Conservation (phyloP, 257 asterid genomes). For the Rauvolfia tetraphylla region DNA sequence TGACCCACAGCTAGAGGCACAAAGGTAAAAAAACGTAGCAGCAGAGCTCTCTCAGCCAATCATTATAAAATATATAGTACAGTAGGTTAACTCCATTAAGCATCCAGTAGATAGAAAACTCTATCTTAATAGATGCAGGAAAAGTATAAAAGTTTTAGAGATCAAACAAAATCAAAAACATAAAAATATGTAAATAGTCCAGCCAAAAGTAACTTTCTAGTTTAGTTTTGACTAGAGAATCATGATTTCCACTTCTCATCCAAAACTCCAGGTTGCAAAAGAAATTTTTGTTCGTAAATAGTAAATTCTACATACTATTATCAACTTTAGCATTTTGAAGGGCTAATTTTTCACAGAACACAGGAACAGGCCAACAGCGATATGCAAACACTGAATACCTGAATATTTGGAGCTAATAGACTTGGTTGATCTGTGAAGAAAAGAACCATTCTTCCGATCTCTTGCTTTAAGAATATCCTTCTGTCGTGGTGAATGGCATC, state of each 20-base stretch:
- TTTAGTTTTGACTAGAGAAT: not conserved
- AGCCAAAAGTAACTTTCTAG: not conserved
- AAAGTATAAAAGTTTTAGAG: too few relatives aligned
- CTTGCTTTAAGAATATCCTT: conserved; percentile 90
- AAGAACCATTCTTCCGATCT: conserved; percentile 96
- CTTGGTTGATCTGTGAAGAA: conserved; percentile 98
- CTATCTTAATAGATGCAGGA: too few relatives aligned
- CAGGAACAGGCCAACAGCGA: too few relatives aligned
- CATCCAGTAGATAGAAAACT: not conserved
- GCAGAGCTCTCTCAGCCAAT: not conserved
- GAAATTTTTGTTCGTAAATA: not conserved
- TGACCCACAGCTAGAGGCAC: not conserved
- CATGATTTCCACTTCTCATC: not conserved
- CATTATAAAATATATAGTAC: not conserved
- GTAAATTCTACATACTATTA: not conserved
- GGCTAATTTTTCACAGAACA: not conserved
- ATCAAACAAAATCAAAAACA: not conserved
- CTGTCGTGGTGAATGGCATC: conserved; percentile 90
- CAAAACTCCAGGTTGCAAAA: not conserved
- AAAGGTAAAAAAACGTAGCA: not conserved
- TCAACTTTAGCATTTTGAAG: not conserved
- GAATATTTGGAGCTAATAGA: conserved; percentile 96
- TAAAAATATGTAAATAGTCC: not conserved
- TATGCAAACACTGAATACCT: conserved; percentile 41
- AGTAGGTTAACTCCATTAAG: not conserved